Percentiles rank a stretch among this genome's conserved stretches.
Evolutionary conservation across 2,329 filamentous ascomycete species (phyloP).

Genomic region (Huntiella abstrusa): DNA sequence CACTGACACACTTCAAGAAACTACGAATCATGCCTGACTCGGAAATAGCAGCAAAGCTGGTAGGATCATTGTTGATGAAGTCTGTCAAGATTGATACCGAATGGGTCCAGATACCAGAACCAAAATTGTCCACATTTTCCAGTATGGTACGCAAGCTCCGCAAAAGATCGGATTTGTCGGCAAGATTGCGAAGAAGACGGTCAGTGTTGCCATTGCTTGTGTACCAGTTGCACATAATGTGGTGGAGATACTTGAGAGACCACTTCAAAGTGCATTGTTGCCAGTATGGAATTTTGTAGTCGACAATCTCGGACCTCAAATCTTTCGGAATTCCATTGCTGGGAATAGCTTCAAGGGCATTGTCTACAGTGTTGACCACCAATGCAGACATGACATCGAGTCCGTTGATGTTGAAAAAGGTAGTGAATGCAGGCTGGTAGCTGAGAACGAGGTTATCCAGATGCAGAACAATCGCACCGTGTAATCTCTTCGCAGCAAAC

Average conservation of each 20-base stretch:
- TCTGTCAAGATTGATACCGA: conserved; percentile 80
- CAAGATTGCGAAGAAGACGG: conserved; percentile 74
- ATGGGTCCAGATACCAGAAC: conserved; percentile 89
- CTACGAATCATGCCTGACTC: conserved; percentile 81
- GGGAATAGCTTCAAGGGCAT: conserved; percentile 46
- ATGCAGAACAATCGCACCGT: conserved; percentile 70
- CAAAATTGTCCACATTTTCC: conserved; percentile 59
- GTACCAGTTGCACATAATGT: conserved; percentile 69
- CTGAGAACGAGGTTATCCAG: conserved; percentile 76
- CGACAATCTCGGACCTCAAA: conserved; percentile 60
- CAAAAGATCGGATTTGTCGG: conserved; percentile 77
- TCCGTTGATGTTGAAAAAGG: conserved; percentile 63
- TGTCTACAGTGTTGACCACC: conserved; percentile 58
- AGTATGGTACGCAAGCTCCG: conserved; percentile 65
- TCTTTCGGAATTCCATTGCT: conserved; percentile 52
- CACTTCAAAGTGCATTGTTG: conserved; percentile 87
- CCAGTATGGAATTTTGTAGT: conserved; percentile 85
- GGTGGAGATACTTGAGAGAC: conserved; percentile 88
- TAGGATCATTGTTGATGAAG: conserved; percentile 97
- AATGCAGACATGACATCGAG: conserved; percentile 82
- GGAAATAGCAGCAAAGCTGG: conserved; percentile 86
- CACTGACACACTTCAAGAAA: conserved; percentile 65
- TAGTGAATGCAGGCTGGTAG: conserved; percentile 66
- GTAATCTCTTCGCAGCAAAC: conserved; percentile 60
- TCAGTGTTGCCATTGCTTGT: conserved; percentile 64